Base-by-base conservation (phyloP, 1,284 basidiomycete genomes). In the Leccinum glutinopallens region DNA sequence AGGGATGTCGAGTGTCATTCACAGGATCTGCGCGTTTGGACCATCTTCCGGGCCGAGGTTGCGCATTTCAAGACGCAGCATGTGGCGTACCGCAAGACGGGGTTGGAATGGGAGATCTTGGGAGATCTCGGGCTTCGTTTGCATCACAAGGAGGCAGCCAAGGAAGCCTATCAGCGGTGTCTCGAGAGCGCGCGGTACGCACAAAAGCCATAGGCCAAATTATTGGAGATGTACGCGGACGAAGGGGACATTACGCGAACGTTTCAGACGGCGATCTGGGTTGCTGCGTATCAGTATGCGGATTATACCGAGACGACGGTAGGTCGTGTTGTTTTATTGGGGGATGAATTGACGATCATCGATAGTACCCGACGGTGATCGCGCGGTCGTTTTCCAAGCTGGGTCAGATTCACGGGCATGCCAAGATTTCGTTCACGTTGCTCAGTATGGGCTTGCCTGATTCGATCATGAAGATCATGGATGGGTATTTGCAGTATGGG, bases 11-110 rank as follows among this genome's bases (percentile, higher is more conserved):
- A 57, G n/a, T 2, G 46, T 2, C 12, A 6, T 2, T 33, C 2
- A 22, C 66, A 96, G 91, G 97, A 99, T 75, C 81, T 99, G 59
- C 89, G 97, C n/a, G 93, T 99, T 12, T 99, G 97, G 90, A 99
- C 97, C 0, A 99, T 99, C 74, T 99, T 97, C 89, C 88, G 97
- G 22, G 97, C 97, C 4, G 97, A 99, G 75, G 92, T 98, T n/a
- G 94, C 95, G 1, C 97, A 99, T 75, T 32, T 32, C 85, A 97
- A 97, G 75, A 95, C 93, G 0, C 97, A 98, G 75, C 93, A 97
- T 70, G 91, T 98, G 67, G 95, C 96, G 0, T 99, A 98, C 76
- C 88, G 93, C 68, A 98, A 98, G 81, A 98, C 97, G 0, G 95
- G 93, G 0, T 82, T 94, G 17, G 97, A 99, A 78, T 99, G 97